Conservation (phyloP, 2,329 filamentous ascomycete species). For the Colletotrichum aenigma region DNA sequence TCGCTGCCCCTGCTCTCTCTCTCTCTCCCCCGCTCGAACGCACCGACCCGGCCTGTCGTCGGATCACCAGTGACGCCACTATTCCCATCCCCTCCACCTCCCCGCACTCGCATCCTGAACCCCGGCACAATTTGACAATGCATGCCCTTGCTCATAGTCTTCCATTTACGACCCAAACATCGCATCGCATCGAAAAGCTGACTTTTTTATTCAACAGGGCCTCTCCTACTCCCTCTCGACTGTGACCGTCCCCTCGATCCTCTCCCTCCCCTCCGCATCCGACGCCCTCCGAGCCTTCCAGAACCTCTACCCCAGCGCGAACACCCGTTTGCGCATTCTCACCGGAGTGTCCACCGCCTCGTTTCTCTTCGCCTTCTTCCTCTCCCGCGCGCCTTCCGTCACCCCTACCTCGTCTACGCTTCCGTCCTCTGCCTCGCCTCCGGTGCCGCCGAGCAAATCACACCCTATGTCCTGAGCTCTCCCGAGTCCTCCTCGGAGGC, state of each 20-base stretch:
- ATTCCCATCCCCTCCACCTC: slow-evolving; percentile 8
- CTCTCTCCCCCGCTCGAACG: background rate
- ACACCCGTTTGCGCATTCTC: slow-evolving; percentile 69
- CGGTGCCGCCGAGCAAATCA: slow-evolving; percentile 54
- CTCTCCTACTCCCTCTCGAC: slow-evolving; percentile 84
- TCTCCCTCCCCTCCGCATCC: slow-evolving; percentile 78
- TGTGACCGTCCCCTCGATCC: slow-evolving; percentile 79
- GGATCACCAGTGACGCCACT: slow-evolving; percentile 15
- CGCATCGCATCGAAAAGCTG: background rate
- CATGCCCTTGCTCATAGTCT: background rate
- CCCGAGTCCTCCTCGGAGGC: slow-evolving; percentile 27
- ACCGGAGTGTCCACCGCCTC: slow-evolving; percentile 72
- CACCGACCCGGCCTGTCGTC: background rate
- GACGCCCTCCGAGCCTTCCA: slow-evolving; percentile 73
- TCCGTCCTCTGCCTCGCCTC: slow-evolving; percentile 71
- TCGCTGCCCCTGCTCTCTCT: slow-evolving; percentile 21
- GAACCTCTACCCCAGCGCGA: slow-evolving; percentile 66
- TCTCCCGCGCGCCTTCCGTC: slow-evolving; percentile 78
- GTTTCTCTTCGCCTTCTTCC: slow-evolving; percentile 76
- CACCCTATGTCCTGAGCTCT: slow-evolving; percentile 45
- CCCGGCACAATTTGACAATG: background rate
- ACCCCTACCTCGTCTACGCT: slow-evolving; percentile 92
- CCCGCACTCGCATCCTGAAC: slow-evolving; percentile 1
- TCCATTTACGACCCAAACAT: background rate
- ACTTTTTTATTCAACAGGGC: slow-evolving; percentile 61